A percentile compares a stretch with the other conserved stretches of the same genome.
Evolutionary conservation across 1,284 basidiomycete species (phyloP).

Genomic region (Ceratobasidium theobromae): DNA sequence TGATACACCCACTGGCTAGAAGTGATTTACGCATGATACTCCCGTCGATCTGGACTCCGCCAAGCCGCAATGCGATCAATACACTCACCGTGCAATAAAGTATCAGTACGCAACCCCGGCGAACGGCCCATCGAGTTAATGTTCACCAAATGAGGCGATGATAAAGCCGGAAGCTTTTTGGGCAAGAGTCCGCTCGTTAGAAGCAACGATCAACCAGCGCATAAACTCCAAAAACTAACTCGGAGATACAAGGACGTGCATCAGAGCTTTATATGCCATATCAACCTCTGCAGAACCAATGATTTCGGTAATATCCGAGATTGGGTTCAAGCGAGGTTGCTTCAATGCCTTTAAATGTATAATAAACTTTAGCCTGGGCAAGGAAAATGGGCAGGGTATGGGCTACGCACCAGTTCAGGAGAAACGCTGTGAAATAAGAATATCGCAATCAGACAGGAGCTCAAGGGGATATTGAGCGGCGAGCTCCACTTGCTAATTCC

Average conservation of each 20-base stretch:
- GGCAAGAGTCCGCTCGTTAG: conserved; percentile 46
- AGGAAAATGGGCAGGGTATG: conserved; percentile 46
- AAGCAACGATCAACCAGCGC: conserved; percentile 2
- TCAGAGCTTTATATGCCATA: conserved; percentile 45
- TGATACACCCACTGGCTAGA: background rate
- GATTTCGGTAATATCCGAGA: conserved; percentile 44
- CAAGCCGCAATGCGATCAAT: conserved; percentile 48
- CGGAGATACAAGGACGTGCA: background rate
- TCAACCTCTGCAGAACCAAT: conserved; percentile 45
- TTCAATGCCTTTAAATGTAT: conserved; percentile 44
- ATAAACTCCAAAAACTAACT: background rate
- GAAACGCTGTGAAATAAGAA: conserved; percentile 1
- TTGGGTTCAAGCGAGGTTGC: conserved; percentile 46
- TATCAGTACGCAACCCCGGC: conserved; percentile 46
- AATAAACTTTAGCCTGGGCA: conserved; percentile 43
- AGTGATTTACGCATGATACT: conserved; percentile 36
- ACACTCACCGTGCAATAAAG: conserved; percentile 44
- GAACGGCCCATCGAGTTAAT: conserved; percentile 46
- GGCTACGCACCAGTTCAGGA: conserved; percentile 41
- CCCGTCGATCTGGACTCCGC: conserved; percentile 47
- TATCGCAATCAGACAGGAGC: background rate
- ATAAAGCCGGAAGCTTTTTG: conserved; percentile 44
- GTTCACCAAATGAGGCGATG: conserved; percentile 44
- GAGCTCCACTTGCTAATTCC: conserved; percentile 10
- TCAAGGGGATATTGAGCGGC: background rate